Evolutionary conservation across 257 asterid genomes (phyloP), one percentile per base, ranked within the genome.

Genomic region (Solanum sparsipilum): DNA sequence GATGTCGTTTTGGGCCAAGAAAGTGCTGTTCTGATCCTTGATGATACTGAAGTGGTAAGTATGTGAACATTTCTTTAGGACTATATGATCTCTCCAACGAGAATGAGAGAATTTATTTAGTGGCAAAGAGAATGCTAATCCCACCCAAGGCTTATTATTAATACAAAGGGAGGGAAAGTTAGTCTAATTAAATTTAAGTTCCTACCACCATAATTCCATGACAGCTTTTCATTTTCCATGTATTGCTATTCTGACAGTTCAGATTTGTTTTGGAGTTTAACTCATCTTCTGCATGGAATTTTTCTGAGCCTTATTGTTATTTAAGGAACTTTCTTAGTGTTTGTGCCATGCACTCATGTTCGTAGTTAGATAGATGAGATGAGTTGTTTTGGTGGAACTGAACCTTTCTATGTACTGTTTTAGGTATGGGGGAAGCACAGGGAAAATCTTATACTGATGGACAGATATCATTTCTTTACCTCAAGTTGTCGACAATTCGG

Each of bases 1-100:
- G 99, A 97, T 91, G 89, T 97, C 86, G 96, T 97, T 93, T 48
- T 96, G 93, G 98, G 98, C 85, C 96, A 94, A 91, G 98, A 95
- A 91, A 97, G 95, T 88, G 94, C 96, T 73, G 98, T 93, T 75
- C 83, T 97, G 90, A 97, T 97, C 90, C 98, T 97, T 85, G 99
- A 97, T 89, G 99, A 97, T 89, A 97, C 99, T 60, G 98, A 97
- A 92, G 91, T 86, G 92, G 99, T 97, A 93, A 90, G 87, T 65
- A 83, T 38, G 83, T 87, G 13, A 13, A 13, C 71, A 85, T 79
- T 36, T 86, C 35, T 86, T 46, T 56, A 75, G n/a, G 86, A 82
- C 31, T 31, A 48, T 82, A 31, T 82, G 86, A 18, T 48, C 86
- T 63, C 44, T 83, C 56, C 56, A 39, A 46, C 74, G 48, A 75